These are phyloP conservation scores for Quillaja saponaria DNA, from an alignment of 306 rosid genomes.

Conservation along the genomic window DNA sequence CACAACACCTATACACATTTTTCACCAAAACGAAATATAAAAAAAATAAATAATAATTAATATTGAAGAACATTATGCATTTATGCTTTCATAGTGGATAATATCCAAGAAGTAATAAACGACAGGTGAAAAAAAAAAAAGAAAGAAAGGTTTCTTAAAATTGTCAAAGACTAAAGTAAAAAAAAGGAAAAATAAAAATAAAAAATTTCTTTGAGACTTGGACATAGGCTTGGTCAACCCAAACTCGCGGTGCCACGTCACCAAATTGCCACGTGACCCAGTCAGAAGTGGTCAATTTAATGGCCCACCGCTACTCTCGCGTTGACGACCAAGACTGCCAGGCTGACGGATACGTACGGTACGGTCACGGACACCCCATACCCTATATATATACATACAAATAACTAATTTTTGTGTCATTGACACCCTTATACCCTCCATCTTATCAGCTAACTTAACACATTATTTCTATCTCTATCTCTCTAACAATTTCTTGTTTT, in stretches of 20 bases:
- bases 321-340: constrained; percentile 52
- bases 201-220: too few relatives aligned
- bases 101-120: too few relatives aligned
- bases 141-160: too few relatives aligned
- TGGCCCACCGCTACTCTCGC: constrained; percentile 52
- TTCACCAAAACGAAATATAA: too few relatives aligned
- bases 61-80: too few relatives aligned
- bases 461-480: neutral
- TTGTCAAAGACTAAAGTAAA: too few relatives aligned
- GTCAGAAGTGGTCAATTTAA: constrained; percentile 5
- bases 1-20: too few relatives aligned
- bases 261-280: neutral
- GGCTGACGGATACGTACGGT: constrained; percentile 43
- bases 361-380: constrained; percentile 11
- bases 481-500: constrained; percentile 8
- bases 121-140: too few relatives aligned
- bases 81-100: too few relatives aligned
- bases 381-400: constrained; percentile 48
- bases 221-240: too few relatives aligned
- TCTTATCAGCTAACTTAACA: constrained; percentile 35
- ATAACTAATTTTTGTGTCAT: constrained; percentile 38
- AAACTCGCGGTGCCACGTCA: neutral
- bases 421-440: constrained; percentile 50
- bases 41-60: too few relatives aligned
- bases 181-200: too few relatives aligned